Evolutionary conservation across 1,139 yeast species (phyloP).

Genomic region (Sugiyamaella japonica): DNA sequence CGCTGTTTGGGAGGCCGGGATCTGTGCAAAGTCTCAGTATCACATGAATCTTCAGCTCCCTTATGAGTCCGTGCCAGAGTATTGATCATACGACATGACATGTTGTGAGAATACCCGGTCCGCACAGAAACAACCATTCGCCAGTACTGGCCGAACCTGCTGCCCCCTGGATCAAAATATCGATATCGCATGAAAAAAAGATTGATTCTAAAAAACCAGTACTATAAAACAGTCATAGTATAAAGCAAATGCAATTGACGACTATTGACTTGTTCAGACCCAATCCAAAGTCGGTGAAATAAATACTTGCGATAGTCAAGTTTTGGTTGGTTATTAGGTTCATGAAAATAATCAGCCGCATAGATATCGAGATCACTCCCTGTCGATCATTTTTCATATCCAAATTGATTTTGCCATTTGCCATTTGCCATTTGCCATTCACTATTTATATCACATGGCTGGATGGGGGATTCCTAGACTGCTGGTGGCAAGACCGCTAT

Average conservation of each 20-base stretch:
- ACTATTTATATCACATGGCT: neutral
- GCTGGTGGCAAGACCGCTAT: neutral
- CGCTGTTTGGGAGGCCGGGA: neutral
- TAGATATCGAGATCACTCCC: neutral
- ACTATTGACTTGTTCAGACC: too few relatives aligned
- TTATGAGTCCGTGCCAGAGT: neutral
- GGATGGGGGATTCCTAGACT: neutral
- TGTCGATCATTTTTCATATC: neutral
- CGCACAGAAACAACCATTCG: neutral
- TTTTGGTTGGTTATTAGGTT: neutral
- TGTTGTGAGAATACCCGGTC: too few relatives aligned
- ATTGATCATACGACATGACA: neutral
- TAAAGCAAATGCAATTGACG: too few relatives aligned
- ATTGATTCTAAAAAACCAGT: neutral
- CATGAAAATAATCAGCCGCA: slow-evolving; percentile 5
- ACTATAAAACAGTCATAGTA: slow-evolving; percentile 1
- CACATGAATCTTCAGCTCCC: too few relatives aligned
- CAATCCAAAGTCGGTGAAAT: too few relatives aligned
- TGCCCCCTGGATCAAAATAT: slow-evolving; percentile 18
- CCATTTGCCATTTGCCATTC: too few relatives aligned
- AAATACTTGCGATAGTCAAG: neutral
- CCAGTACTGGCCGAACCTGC: neutral
- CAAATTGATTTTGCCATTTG: too few relatives aligned
- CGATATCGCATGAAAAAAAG: neutral
- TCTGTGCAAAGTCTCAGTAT: too few relatives aligned